Base-by-base conservation (phyloP, 164 flowering plant genomes). In the Aristolochia contorta region DNA sequence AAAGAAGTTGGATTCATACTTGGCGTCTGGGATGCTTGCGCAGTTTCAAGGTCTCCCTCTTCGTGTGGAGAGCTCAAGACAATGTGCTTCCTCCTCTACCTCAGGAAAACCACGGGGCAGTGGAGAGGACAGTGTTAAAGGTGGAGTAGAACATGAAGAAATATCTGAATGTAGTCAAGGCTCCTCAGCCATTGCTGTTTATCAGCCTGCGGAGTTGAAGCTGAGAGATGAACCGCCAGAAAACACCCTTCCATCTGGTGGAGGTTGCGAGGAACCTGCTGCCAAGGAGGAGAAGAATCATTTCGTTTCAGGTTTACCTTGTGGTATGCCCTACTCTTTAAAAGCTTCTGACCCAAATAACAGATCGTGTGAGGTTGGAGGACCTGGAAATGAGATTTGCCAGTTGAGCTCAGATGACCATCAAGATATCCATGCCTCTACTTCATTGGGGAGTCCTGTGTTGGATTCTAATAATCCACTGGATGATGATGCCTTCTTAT, bases 161-260 rank as follows among this genome's bases (percentile, higher is more conserved):
- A 62, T 70, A 50, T 88, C 92, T 48, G 91, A 87, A 69, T 84
- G 91, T 72, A 87, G 98, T 79, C 96, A 87, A 74, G 80, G 72
- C 30, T 84, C 89, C 51, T 57, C 68, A 48, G 41, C 65, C 47
- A 69, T 73, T 60, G 77, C 72, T 52, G 71, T 68, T 65, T 82
- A 82, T 54, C 84, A 76, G 64, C 71, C 79, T 62, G 70, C 76
- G 57, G 74, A 77, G 24, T 67, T 64, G 57, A 49, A 41, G 32
- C 18, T 57, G n/a, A 48, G 64, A 41, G 80, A 80, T 52, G 79
- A 78, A 56, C 65, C 78, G 27, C 46, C 60, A 72, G 80, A 69
- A 67, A 69, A 49, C 53, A 72, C 78, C 23, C 72, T 74, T 58
- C 67, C 79, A 61, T 64, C 75, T 59, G 63, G 84, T 59, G 65